phyloP scores from a whole-genome alignment of 768 basidiomycete genomes.

The Suillus variegatus region DNA sequence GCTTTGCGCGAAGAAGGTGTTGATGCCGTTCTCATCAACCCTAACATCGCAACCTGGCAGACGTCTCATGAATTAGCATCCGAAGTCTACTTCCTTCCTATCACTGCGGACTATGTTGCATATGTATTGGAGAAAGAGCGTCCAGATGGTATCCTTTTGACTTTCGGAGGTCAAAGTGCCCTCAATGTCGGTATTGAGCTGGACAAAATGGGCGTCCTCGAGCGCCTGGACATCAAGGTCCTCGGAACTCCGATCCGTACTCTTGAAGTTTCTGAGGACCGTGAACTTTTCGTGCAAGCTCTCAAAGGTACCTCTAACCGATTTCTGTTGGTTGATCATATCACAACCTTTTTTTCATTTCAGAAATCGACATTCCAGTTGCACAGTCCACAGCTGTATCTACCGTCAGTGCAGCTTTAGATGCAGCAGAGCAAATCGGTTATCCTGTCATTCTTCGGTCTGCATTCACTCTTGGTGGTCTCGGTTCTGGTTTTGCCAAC shows the following conservation, averaged over 20 bases:
- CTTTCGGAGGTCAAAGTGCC: constrained; percentile 97
- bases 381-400: constrained; percentile 97
- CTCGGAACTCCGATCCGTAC: constrained; percentile 95
- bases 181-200: constrained; percentile 97
- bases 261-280: constrained; percentile 95
- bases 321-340: neutral
- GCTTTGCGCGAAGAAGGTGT: constrained; percentile 96
- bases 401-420: constrained; percentile 89
- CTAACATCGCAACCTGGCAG: constrained; percentile 99
- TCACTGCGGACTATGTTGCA: constrained; percentile 97
- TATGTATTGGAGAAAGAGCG: constrained; percentile 98
- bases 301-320: constrained; percentile 68
- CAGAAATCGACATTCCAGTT: constrained; percentile 96
- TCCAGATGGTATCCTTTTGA: constrained; percentile 95
- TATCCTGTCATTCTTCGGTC: constrained; percentile 97
- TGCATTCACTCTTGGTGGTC: constrained; percentile 96
- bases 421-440: constrained; percentile 88
- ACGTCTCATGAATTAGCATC: constrained; percentile 96
- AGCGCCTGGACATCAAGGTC: constrained; percentile 89
- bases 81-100: constrained; percentile 96
- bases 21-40: constrained; percentile 93
- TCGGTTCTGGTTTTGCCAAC: constrained; percentile 97
- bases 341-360: constrained; percentile 9
- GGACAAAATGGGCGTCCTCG: constrained; percentile 94
- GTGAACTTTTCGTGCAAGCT: constrained; percentile 94